Percentiles rank a stretch among this genome's conserved stretches.
phyloP scores from a whole-genome alignment of 192 early-diverging fungal genomes.

The Radiomyces spectabilis region DNA sequence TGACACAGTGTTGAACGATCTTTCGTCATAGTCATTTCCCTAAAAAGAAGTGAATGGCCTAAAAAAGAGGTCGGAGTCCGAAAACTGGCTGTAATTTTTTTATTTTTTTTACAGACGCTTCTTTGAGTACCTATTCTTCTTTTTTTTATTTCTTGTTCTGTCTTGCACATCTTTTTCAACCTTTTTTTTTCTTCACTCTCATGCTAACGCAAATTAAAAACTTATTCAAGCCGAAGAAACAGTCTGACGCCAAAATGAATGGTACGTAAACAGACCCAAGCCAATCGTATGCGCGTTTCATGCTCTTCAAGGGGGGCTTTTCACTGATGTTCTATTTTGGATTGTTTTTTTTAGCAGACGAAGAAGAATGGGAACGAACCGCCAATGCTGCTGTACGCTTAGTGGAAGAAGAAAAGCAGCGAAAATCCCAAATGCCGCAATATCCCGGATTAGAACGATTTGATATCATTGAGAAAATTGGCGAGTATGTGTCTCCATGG shows the following conservation, averaged over 20 bases:
- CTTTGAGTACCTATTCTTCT: too few species aligned
- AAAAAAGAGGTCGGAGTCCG: too few species aligned
- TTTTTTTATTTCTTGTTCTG: background rate
- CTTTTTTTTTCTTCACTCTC: background rate
- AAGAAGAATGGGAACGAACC: slow-evolving; percentile 7
- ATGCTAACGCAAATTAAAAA: background rate
- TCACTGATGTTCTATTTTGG: too few species aligned
- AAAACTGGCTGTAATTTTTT: too few species aligned
- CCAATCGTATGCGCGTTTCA: too few species aligned
- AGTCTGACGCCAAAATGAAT: background rate
- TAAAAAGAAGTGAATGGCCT: too few species aligned
- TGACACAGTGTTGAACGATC: too few species aligned
- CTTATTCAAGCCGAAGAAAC: background rate
- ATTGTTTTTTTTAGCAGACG: background rate
- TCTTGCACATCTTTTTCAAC: background rate
- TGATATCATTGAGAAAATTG: slow-evolving; percentile 55
- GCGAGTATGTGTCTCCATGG: slow-evolving; percentile 64
- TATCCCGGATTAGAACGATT: slow-evolving; percentile 56
- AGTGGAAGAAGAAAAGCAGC: slow-evolving; percentile 42
- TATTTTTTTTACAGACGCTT: too few species aligned
- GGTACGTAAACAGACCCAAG: background rate
- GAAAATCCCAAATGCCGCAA: slow-evolving; percentile 38
- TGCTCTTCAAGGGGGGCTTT: too few species aligned
- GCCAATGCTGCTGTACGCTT: slow-evolving; percentile 37
- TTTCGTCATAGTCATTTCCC: too few species aligned